These are phyloP conservation scores for Rhizoctonia solani DNA, from an alignment of 1,284 basidiomycete genomes.

Conservation along the genomic window DNA sequence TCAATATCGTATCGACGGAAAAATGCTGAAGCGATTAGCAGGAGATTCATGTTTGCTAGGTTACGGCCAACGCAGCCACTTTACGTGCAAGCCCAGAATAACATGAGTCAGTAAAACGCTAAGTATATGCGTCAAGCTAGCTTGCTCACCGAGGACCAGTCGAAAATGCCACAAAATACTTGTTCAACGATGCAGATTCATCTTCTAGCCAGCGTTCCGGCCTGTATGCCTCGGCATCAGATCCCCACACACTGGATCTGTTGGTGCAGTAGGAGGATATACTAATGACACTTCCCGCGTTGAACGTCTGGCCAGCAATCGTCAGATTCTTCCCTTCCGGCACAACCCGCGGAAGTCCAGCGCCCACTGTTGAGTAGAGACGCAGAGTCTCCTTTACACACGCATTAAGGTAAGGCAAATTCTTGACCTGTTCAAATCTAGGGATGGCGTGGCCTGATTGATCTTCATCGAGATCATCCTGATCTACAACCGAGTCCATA, in stretches of 20 bases:
- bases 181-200: slow-evolving; percentile 35
- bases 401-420: slow-evolving; percentile 41
- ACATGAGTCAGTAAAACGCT: too few species aligned
- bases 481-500: not conserved
- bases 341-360: slow-evolving; percentile 40
- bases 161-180: not conserved
- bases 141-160: not conserved
- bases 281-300: slow-evolving; percentile 40
- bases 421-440: slow-evolving; percentile 39
- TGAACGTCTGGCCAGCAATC: not conserved
- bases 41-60: too few species aligned
- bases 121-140: not conserved
- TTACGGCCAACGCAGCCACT: too few species aligned
- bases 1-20: slow-evolving; percentile 72
- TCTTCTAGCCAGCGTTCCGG: slow-evolving; percentile 42
- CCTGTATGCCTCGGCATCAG: slow-evolving; percentile 39
- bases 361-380: slow-evolving; percentile 42
- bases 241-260: slow-evolving; percentile 40
- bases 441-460: not conserved
- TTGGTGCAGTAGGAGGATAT: slow-evolving; percentile 41
- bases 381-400: slow-evolving; percentile 43
- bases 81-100: too few species aligned
- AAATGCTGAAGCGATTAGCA: slow-evolving; percentile 62
- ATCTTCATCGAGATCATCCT: not conserved
- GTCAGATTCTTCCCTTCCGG: not conserved